These are phyloP conservation scores for Aspergillus conjunctus DNA, from an alignment of 495 filamentous ascomycete genomes.

Conservation along the genomic window DNA sequence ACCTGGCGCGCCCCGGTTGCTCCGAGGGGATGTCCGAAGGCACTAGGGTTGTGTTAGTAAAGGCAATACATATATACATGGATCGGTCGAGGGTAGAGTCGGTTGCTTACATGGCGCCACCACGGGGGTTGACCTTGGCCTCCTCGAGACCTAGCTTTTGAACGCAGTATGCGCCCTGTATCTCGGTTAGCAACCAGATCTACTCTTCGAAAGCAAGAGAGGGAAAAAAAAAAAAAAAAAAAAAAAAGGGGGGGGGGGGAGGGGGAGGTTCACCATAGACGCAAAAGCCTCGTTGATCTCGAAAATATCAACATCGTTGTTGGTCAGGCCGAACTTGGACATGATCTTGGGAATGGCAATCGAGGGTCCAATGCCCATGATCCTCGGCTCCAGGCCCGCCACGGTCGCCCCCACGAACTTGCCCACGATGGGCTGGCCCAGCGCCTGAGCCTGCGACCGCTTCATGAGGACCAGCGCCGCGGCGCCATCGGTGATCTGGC, in stretches of 20 bases:
- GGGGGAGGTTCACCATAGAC: slow-evolving; percentile 88
- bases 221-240: neutral
- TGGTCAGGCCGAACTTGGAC: slow-evolving; percentile 70
- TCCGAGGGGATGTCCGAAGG: slow-evolving; percentile 80
- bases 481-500: slow-evolving; percentile 93
- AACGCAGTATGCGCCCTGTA: slow-evolving; percentile 76
- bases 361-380: slow-evolving; percentile 96
- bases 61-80: slow-evolving; percentile 2
- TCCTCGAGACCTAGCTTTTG: slow-evolving; percentile 74
- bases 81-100: too few relatives aligned
- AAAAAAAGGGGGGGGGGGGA: too few relatives aligned
- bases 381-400: slow-evolving; percentile 80
- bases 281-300: slow-evolving; percentile 98
- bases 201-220: neutral
- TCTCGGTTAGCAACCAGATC: slow-evolving; percentile 16
- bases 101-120: slow-evolving; percentile 67
- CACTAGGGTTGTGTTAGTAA: slow-evolving; percentile 37
- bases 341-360: slow-evolving; percentile 93
- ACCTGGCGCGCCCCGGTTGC: slow-evolving; percentile 79
- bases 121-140: slow-evolving; percentile 86
- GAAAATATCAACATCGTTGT: slow-evolving; percentile 83
- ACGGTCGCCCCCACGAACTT: slow-evolving; percentile 93
- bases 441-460: slow-evolving; percentile 77
- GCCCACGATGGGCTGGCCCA: slow-evolving; percentile 85
- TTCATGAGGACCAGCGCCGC: slow-evolving; percentile 92